phyloP scores from a whole-genome alignment of 2,329 filamentous ascomycete species.

The Macrophomina phaseolina region DNA sequence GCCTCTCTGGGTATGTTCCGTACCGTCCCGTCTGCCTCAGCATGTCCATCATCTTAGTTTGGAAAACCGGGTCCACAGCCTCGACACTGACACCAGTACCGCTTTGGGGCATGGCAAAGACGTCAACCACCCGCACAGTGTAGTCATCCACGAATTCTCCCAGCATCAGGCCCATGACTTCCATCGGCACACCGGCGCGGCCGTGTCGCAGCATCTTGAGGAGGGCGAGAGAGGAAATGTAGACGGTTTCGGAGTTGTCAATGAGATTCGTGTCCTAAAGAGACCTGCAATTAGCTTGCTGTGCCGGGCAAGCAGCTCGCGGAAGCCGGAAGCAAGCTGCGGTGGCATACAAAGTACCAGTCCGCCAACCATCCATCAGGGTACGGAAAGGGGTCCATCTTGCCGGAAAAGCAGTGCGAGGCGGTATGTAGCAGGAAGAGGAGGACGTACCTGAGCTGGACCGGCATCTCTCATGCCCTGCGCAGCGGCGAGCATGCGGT shows the following conservation, averaged over 20 bases:
- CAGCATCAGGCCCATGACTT: slow-evolving; percentile 99
- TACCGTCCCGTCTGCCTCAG: slow-evolving; percentile 94
- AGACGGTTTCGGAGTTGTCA: slow-evolving; percentile 98
- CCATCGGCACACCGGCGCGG: slow-evolving; percentile 97
- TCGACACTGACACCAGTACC: slow-evolving; percentile 98
- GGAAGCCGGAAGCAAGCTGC: slow-evolving; percentile 1
- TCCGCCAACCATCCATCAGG: slow-evolving; percentile 26
- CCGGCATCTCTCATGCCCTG: slow-evolving; percentile 68
- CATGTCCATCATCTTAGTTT: slow-evolving; percentile 99
- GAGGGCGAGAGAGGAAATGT: slow-evolving; percentile 95
- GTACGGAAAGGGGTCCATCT: slow-evolving; percentile 28
- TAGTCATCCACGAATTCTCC: slow-evolving; percentile 99
- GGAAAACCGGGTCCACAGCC: slow-evolving; percentile 97
- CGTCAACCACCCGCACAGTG: slow-evolving; percentile 96
- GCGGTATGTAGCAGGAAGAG: slow-evolving; percentile 25
- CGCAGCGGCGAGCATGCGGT: slow-evolving; percentile 81
- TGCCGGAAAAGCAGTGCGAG: slow-evolving; percentile 14
- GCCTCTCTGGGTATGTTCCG: slow-evolving; percentile 35
- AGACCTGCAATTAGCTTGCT: slow-evolving; percentile 8
- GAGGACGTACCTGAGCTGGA: slow-evolving; percentile 64
- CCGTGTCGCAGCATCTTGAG: slow-evolving; percentile 99
- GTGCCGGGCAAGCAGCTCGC: slow-evolving; percentile 7
- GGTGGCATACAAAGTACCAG: slow-evolving; percentile 27
- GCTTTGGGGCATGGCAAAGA: slow-evolving; percentile 99
- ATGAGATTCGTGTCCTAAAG: slow-evolving; percentile 88